Evolutionary conservation across 2,329 filamentous ascomycete species (phyloP).

Genomic region (Orbilia blumenaviensis): DNA sequence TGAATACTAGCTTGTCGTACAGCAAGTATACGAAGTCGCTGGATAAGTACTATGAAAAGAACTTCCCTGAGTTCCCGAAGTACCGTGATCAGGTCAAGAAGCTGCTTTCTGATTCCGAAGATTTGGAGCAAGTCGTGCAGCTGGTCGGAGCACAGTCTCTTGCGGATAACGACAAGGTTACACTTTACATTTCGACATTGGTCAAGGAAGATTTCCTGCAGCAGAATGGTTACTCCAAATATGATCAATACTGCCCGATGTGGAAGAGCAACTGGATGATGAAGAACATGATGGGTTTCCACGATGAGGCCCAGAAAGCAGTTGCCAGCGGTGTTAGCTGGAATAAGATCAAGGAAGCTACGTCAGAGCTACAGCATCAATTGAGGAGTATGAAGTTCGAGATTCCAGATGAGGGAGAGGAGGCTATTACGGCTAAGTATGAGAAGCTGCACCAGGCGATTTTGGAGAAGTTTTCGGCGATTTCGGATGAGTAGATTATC

Average conservation of each 20-base stretch:
- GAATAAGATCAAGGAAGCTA: constrained; percentile 91
- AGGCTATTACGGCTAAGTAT: constrained; percentile 76
- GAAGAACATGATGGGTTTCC: constrained; percentile 98
- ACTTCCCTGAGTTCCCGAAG: constrained; percentile 91
- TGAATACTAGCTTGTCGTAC: constrained; percentile 95
- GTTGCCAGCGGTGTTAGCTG: constrained; percentile 89
- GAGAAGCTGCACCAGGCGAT: constrained; percentile 89
- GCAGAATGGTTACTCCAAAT: constrained; percentile 98
- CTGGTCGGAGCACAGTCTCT: constrained; percentile 96
- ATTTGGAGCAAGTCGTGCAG: constrained; percentile 98
- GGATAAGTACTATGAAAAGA: constrained; percentile 92
- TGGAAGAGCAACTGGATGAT: constrained; percentile 99
- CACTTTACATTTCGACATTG: constrained; percentile 86
- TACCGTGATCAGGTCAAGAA: constrained; percentile 93
- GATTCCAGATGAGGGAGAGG: constrained; percentile 80
- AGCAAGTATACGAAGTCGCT: constrained; percentile 92
- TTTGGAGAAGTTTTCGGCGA: constrained; percentile 96
- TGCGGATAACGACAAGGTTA: constrained; percentile 98
- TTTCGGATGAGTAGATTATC: constrained; percentile 82
- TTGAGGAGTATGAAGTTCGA: constrained; percentile 97
- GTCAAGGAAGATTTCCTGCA: constrained; percentile 99
- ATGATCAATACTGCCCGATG: constrained; percentile 98
- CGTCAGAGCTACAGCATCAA: constrained; percentile 82
- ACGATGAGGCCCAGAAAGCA: constrained; percentile 96
- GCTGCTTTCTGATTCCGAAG: constrained; percentile 91